phyloP scores from a whole-genome alignment of 2,329 filamentous ascomycete genomes.

The Botrytis medusae region DNA sequence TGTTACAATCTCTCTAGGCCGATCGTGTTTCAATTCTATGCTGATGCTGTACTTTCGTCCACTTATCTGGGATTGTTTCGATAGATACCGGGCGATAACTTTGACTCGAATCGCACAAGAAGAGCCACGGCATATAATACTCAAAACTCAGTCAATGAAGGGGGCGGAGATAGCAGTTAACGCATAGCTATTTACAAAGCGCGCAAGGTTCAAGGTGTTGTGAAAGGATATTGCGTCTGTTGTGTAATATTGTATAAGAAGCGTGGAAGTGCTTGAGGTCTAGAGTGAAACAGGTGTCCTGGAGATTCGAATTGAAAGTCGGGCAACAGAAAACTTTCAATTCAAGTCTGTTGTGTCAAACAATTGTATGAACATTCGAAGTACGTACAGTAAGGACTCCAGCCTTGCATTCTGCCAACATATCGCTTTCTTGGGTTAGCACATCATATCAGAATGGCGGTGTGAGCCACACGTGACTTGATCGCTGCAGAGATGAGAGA shows the following conservation, averaged over 20 bases:
- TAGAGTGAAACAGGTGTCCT: neutral
- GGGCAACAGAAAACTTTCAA: neutral
- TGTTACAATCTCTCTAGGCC: neutral
- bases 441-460: neutral
- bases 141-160: neutral
- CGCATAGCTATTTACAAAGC: slow-evolving; percentile 1
- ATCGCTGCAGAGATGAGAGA: neutral
- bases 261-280: neutral
- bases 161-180: neutral
- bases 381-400: neutral
- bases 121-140: neutral
- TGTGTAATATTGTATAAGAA: neutral
- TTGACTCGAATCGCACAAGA: neutral
- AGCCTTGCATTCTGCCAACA: slow-evolving; percentile 7
- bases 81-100: neutral
- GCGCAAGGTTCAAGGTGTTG: neutral
- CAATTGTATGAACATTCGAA: neutral
- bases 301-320: neutral
- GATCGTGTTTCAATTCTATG: neutral
- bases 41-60: neutral
- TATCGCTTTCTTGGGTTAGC: neutral
- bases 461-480: neutral
- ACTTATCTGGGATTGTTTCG: neutral
- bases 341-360: neutral
- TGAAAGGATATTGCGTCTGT: neutral